phyloP scores from a whole-genome alignment of 2,329 filamentous ascomycete species.

The Neoarthrinium moseri region DNA sequence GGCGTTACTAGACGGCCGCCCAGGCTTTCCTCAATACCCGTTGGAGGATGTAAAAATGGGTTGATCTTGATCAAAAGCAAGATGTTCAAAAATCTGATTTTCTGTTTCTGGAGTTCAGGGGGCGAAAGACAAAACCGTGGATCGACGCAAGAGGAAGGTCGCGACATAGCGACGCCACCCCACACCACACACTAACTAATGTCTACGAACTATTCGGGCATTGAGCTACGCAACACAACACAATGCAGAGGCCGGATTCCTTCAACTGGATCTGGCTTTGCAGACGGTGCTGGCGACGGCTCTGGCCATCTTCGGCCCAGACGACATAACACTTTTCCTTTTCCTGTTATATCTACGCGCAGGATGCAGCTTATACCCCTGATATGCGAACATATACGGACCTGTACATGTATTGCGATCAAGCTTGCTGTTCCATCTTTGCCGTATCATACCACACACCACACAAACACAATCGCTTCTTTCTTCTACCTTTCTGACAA shows the following conservation, averaged over 20 bases:
- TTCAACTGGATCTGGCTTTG: background rate
- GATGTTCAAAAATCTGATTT: conserved; percentile 12
- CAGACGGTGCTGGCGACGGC: background rate
- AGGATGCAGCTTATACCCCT: conserved; percentile 1
- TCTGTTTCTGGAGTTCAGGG: conserved; percentile 9
- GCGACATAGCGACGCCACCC: background rate
- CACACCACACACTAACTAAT: conserved; percentile 15
- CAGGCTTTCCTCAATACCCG: conserved; percentile 11
- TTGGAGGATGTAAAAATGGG: conserved; percentile 23
- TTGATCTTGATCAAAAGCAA: conserved; percentile 16
- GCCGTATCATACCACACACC: background rate
- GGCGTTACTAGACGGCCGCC: conserved; percentile 15
- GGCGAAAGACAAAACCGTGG: conserved; percentile 17
- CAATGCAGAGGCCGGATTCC: background rate
- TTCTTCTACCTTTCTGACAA: background rate
- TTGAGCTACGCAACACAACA: background rate
- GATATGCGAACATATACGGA: background rate
- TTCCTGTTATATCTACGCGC: background rate
- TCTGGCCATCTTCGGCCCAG: background rate
- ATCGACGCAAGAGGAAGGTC: conserved; percentile 16
- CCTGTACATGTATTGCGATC: background rate
- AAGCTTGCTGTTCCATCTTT: background rate
- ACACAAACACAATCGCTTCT: background rate
- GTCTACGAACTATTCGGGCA: conserved; percentile 1
- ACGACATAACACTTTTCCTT: background rate